Conservation (phyloP, 768 basidiomycete species). For the Stropharia rugosoannulata region DNA sequence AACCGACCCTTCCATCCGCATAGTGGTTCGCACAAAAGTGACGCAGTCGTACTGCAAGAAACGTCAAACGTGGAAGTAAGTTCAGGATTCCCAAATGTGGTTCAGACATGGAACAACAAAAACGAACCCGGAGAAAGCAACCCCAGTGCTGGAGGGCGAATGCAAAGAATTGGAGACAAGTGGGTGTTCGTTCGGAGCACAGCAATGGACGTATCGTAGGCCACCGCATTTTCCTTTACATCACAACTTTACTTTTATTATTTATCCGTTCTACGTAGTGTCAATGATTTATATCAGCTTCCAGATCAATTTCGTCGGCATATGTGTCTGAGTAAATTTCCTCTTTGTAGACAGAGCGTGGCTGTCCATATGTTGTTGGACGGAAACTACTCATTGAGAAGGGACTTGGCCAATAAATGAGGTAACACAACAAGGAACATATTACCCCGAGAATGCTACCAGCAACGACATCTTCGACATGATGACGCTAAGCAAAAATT, state of each 20-base stretch:
- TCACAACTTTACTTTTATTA: conserved; percentile 16
- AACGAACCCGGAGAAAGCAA: conserved; percentile 6
- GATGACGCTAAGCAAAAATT: conserved; percentile 47
- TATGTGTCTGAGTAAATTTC: conserved; percentile 19
- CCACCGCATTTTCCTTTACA: conserved; percentile 20
- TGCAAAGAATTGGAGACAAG: conserved; percentile 70
- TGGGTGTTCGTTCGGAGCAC: conserved; percentile 66
- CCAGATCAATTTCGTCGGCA: conserved; percentile 43
- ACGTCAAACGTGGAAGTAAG: background rate
- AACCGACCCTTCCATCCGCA: conserved; percentile 41
- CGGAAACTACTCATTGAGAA: conserved; percentile 42
- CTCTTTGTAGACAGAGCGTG: conserved; percentile 42
- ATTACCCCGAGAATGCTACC: conserved; percentile 58
- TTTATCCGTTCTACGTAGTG: conserved; percentile 14
- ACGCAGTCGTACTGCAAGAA: conserved; percentile 61
- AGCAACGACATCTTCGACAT: conserved; percentile 67
- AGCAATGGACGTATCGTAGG: conserved; percentile 28
- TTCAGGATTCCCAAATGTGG: conserved; percentile 3
- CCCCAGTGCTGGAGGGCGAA: conserved; percentile 39
- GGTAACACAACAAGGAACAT: conserved; percentile 49
- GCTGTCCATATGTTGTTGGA: conserved; percentile 28
- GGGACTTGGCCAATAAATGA: conserved; percentile 67
- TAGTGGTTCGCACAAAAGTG: conserved; percentile 40
- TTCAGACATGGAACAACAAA: conserved; percentile 12
- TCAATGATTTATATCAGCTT: conserved; percentile 29